Evolutionary conservation across 1,139 yeast species (phyloP), one percentile per base, ranked within the genome.

Genomic region (Hyphopichia fennica): DNA sequence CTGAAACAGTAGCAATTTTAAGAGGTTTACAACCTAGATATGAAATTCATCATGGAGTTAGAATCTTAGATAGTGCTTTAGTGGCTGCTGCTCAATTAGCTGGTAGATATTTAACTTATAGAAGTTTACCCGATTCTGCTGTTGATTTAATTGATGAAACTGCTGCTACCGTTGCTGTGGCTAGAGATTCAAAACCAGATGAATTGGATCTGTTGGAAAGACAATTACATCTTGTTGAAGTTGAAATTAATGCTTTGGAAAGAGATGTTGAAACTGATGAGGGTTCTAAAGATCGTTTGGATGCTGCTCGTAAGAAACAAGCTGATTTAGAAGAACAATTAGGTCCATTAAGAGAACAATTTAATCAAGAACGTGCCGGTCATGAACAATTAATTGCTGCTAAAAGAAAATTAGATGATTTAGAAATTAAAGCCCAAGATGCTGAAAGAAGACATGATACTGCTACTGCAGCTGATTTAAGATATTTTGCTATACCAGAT

Each of bases 391-490:
- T 93, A 57, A 93, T 91, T 46, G 76, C 83, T 38, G 90, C 96
- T 39, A 90, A 91, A 74, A 81, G 90, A 69, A 89, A 87, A 67
- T 77, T 93, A 52, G 98, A 93, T 55, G 98, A 93, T 50, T 77
- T 95, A 57, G 96, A 88, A 60, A 83, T 79, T 58, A 95, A 93
- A 69, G 98, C 98, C 2, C 80, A 75, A 45, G 98, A 95, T 68
- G 99, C 99, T 22, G 97, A 91, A 64, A 88, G 99, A 77, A 86
- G 96, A 64, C 86, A 87, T 52, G 99, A 93, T 62, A 88, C 93
- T 37, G 93, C 86, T 10, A 80, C 97, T 14, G 96, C 96, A 39
- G 98, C 99, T 17, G 99, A 93, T 66, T 77, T 93, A 63, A 81
- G 96, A 64, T 86, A 91, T 74, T 95, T 90, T 73, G 99, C 98